phyloP scores from a whole-genome alignment of 352 stramenopile genomes.

The Lagenidium sp. region DNA sequence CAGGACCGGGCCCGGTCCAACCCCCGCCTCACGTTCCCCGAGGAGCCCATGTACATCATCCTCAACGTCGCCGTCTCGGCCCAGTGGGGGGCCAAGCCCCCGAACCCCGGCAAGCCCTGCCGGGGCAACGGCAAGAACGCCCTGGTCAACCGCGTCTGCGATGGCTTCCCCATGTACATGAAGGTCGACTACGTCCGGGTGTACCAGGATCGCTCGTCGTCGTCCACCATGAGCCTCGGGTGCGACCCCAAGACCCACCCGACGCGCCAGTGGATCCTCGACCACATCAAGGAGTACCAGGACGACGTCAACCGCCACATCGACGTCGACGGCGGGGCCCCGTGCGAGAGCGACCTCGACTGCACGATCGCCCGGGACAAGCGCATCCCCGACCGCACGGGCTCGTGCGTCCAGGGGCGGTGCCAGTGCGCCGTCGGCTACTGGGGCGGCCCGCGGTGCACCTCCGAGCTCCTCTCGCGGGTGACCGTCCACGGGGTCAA shows the following conservation, averaged over 20 bases:
- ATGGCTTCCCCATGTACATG: constrained; percentile 77
- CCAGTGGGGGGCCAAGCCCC: constrained; percentile 69
- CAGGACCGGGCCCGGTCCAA: constrained; percentile 39
- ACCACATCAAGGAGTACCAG: constrained; percentile 47
- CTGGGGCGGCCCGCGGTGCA: constrained; percentile 59
- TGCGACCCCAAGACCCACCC: constrained; percentile 56
- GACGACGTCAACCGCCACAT: constrained; percentile 43
- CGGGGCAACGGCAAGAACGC: constrained; percentile 41
- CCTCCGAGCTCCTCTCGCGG: constrained; percentile 25
- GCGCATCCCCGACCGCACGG: constrained; percentile 37
- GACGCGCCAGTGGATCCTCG: constrained; percentile 61
- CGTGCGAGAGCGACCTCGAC: constrained; percentile 39
- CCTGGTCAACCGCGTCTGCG: constrained; percentile 53
- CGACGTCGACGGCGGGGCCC: constrained; percentile 41
- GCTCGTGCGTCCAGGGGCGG: constrained; percentile 29
- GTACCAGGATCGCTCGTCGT: constrained; percentile 41
- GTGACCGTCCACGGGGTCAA: constrained; percentile 3
- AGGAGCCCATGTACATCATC: constrained; percentile 92
- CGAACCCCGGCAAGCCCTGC: constrained; percentile 42
- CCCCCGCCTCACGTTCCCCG: constrained; percentile 41
- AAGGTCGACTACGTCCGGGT: constrained; percentile 83
- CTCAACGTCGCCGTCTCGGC: constrained; percentile 90
- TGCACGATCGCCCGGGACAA: constrained; percentile 41
- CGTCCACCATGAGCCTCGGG: constrained; percentile 36
- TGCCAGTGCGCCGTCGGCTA: constrained; percentile 53